Evolutionary conservation across 2,329 filamentous ascomycete species (phyloP), one percentile per base, ranked within the genome.

Genomic region (Xylariaceae sp.): DNA sequence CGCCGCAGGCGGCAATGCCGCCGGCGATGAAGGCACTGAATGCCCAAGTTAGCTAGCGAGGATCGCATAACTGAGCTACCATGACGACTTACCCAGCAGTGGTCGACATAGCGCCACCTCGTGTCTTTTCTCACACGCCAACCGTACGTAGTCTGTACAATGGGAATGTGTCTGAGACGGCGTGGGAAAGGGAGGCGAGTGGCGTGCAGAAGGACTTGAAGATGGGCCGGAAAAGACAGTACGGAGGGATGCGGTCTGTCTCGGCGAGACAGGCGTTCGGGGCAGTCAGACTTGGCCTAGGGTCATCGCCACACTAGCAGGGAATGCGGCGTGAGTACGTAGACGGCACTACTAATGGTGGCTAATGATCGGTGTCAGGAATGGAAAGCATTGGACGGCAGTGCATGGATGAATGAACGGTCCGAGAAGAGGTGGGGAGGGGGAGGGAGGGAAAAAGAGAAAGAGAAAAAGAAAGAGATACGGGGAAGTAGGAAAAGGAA

Each of bases 1-100:
- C 94, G 68, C 94, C 94, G 75, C 92, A 97, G 61, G 94, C 94
- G 69, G 94, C 94, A 68, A 99, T 88, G 70, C 94, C 94, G 70
- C 94, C 94, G 53, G 94, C 92, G 67, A 97, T 84, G 78, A 99
- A 99, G 58, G 91, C 89, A 63, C 92, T 84, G 45, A 36, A 54
- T 49, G 22, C 41, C 30, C 22, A 40, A 40, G 42, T 51, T 46
- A 55, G 49, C 40, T 42, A 10, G 37, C 26, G 34, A 48, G 16
- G 15, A 45, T 40, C 6, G 18, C 49, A 18, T 2, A 15, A 15
- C 2, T 2, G 7, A 36, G 15, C 15, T n/a, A 16, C 37, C 8
- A 22, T 5, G 63, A 18, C 18, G 12, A 44, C 56, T 49, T 51
- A 68, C 66, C 67, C 66, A 54, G 58, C 60, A 54, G 65, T 68